phyloP scores from a whole-genome alignment of 1,284 basidiomycete genomes.

The Laetiporus sulphureus region DNA sequence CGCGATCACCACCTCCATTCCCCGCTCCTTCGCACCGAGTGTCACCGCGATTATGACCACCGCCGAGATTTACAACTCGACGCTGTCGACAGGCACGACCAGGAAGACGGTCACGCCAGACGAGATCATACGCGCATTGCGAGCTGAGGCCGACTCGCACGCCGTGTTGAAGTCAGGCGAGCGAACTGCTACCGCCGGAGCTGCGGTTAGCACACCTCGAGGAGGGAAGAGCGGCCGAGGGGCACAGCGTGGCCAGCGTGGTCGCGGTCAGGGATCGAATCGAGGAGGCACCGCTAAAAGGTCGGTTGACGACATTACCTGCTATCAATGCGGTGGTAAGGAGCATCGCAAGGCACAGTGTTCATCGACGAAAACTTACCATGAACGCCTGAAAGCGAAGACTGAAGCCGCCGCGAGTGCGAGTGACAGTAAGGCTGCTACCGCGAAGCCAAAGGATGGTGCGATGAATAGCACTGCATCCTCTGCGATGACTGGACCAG shows the following conservation, averaged over 20 bases:
- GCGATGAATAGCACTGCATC: not conserved
- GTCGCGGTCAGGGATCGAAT: not conserved
- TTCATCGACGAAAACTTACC: not conserved
- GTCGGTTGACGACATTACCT: not conserved
- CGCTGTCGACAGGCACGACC: not conserved
- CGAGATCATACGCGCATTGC: not conserved
- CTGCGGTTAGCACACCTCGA: not conserved
- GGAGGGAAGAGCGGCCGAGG: not conserved
- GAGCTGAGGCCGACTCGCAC: not conserved
- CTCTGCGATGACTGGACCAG: not conserved
- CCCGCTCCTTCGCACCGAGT: slow-evolving; percentile 2
- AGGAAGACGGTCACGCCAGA: not conserved
- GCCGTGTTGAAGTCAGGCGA: not conserved
- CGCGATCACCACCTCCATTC: slow-evolving; percentile 5
- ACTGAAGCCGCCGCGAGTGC: not conserved
- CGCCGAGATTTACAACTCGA: slow-evolving; percentile 2
- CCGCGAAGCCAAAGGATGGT: not conserved
- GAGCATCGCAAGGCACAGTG: not conserved
- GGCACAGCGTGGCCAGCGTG: not conserved
- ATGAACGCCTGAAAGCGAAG: not conserved
- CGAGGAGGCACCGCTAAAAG: not conserved
- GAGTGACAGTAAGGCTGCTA: not conserved
- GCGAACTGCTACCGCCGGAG: not conserved
- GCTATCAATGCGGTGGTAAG: not conserved
- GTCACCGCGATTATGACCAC: slow-evolving; percentile 1